Base-by-base conservation (phyloP, 305 asterid genomes). In the Petunia hybrid region DNA sequence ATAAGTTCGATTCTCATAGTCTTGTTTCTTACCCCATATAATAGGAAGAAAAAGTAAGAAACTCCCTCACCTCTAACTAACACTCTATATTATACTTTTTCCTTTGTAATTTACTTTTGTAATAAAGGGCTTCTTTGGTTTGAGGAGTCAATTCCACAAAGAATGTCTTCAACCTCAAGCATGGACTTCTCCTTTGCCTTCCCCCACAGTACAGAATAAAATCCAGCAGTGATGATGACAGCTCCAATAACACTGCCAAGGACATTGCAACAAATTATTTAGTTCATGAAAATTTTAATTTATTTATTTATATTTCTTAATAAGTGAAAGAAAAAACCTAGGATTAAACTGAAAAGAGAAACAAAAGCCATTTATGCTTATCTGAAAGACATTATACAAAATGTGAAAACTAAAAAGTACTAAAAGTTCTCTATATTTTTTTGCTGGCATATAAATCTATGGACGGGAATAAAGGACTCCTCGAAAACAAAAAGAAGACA, bases 201-300 rank as follows among this genome's bases (percentile, higher is more conserved):
- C 3, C 86, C 88, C 88, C 88, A 85, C 4, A 78, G 64, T 60
- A 85, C 88, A 6, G 81, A 66, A 42, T 85, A 85, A 73, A 85
- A 85, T 71, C 88, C 88, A 36, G 10, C 46, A 2, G 86, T 64
- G 56, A 83, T 81, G 35, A 78, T 7, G 12, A 78, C 62, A 55
- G 83, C 86, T 40, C 88, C 88, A 1, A 85, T 67, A 39, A 83
- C 77, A 66, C 88, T 85, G 84, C 81, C 8, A 13, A 48, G 62
- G 1, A 35, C 35, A 51, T 73, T 39, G 10, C 8, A 65, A 73
- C 35, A 73, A 31, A 70, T 46, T 45, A 45, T 68, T 68, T 35
- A 43, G 39, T 68, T 16, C 56, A 68, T 68, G 55, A 51, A 10
- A 0, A 8, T 51, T 22, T 22, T 22, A 22, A 22, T 22, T 22